Percentiles rank a stretch among this genome's conserved stretches.
Conservation (phyloP, 441 rosid species). For the Gossypium aridum region DNA sequence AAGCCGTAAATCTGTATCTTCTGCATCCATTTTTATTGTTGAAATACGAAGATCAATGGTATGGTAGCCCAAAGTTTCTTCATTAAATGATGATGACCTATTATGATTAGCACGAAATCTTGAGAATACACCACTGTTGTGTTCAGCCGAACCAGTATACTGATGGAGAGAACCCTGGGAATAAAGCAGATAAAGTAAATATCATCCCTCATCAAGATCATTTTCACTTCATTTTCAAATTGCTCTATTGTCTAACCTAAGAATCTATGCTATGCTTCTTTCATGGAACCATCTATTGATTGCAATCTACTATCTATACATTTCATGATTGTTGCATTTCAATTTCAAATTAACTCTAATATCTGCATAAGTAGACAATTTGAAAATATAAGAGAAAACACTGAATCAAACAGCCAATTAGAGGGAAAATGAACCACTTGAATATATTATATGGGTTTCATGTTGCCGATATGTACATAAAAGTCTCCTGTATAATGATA, state of each 20-base stretch:
- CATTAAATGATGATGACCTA: conserved; percentile 53
- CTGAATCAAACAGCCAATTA: neutral
- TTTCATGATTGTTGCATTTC: neutral
- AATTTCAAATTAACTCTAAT: neutral
- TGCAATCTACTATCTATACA: neutral
- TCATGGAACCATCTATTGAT: neutral
- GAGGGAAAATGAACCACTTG: neutral
- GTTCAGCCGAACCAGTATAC: conserved; percentile 53
- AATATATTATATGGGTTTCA: neutral
- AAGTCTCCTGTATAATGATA: neutral
- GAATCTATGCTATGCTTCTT: neutral
- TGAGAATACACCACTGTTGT: conserved; percentile 60
- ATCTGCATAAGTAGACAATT: neutral
- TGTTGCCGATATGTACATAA: neutral
- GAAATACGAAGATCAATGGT: conserved; percentile 69
- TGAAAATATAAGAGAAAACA: neutral
- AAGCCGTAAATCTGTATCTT: conserved; percentile 71
- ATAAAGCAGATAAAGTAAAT: conserved; percentile 11
- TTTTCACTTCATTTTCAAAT: neutral
- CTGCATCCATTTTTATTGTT: conserved; percentile 73
- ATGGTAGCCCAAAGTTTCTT: conserved; percentile 42
- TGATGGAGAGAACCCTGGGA: conserved; percentile 62
- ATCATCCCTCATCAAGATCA: conserved; percentile 7
- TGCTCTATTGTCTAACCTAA: neutral
- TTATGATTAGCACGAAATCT: conserved; percentile 64